A percentile compares a stretch with the other conserved stretches of the same genome.
Conservation (phyloP, 169 alveolate species). For the Plasmodium inui region DNA sequence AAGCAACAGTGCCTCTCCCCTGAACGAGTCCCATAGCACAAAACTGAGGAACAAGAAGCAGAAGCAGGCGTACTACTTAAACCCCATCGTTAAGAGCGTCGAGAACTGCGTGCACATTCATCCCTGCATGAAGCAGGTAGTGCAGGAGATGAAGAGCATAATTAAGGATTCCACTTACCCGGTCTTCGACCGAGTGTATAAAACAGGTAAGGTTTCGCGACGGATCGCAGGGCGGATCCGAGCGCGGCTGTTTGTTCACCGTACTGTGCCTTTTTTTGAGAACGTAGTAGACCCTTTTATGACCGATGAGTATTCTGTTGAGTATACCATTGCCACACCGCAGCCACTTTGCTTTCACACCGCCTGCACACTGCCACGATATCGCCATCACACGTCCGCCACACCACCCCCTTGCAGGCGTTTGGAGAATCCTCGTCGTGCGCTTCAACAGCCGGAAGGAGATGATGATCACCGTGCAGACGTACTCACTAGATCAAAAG, state of each 20-base stretch:
- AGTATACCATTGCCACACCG: neutral
- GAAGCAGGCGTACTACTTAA: conserved; percentile 48
- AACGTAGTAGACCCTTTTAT: neutral
- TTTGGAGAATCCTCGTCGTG: conserved; percentile 66
- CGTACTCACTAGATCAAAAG: conserved; percentile 60
- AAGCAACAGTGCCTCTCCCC: conserved; percentile 66
- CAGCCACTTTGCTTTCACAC: too few relatives aligned
- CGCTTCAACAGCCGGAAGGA: conserved; percentile 64
- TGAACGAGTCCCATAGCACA: conserved; percentile 58
- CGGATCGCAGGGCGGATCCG: neutral
- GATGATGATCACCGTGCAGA: conserved; percentile 68
- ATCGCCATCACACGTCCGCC: neutral
- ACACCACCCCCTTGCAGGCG: conserved; percentile 1
- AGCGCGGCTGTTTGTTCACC: too few relatives aligned
- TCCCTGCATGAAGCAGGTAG: conserved; percentile 69
- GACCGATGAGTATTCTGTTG: neutral
- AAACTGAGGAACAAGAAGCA: conserved; percentile 64
- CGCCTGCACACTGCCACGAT: too few relatives aligned
- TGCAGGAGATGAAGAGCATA: conserved; percentile 51
- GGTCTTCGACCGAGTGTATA: conserved; percentile 71
- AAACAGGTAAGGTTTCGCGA: conserved; percentile 31
- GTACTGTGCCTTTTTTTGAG: neutral
- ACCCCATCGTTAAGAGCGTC: conserved; percentile 64
- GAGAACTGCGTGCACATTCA: conserved; percentile 72
- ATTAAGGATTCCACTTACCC: conserved; percentile 69